Conservation (phyloP, 2,329 filamentous ascomycete genomes). For the Hypomyces rosellus region DNA sequence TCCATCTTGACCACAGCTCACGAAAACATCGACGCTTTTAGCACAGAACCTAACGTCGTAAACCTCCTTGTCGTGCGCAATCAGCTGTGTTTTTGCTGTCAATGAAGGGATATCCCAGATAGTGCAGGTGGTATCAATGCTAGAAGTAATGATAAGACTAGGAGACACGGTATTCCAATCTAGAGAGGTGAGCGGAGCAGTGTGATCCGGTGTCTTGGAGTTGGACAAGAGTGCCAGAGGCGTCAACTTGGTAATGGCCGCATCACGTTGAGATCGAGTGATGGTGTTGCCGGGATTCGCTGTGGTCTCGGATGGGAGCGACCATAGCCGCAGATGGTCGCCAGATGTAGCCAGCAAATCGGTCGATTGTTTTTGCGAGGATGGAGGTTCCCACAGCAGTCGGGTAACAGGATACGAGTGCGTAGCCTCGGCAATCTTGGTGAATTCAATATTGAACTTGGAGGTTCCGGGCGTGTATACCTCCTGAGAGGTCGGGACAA, state of each 20-base stretch:
- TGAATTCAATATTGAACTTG: constrained; percentile 79
- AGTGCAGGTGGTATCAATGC: constrained; percentile 97
- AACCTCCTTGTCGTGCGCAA: constrained; percentile 98
- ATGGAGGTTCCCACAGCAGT: constrained; percentile 92
- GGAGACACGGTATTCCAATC: constrained; percentile 98
- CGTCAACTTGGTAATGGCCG: constrained; percentile 71
- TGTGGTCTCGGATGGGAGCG: constrained; percentile 65
- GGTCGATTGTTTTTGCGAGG: constrained; percentile 88
- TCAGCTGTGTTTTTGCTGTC: constrained; percentile 95
- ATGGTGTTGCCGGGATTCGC: constrained; percentile 57
- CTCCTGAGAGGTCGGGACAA: constrained; percentile 62
- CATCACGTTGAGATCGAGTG: constrained; percentile 52
- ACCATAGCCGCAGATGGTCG: constrained; percentile 91
- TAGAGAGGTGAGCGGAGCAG: constrained; percentile 87
- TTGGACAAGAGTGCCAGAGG: constrained; percentile 91
- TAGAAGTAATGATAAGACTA: constrained; percentile 95
- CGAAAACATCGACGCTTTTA: constrained; percentile 97
- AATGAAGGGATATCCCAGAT: constrained; percentile 99
- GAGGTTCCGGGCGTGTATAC: constrained; percentile 63
- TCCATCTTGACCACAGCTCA: constrained; percentile 93
- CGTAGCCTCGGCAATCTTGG: constrained; percentile 89
- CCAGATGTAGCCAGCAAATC: constrained; percentile 92
- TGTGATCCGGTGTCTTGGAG: constrained; percentile 97
- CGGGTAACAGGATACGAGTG: constrained; percentile 97
- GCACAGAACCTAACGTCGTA: constrained; percentile 98